Evolutionary conservation across 2,329 filamentous ascomycete species (phyloP).

Genomic region (Cylindrodendrum hubeiense): DNA sequence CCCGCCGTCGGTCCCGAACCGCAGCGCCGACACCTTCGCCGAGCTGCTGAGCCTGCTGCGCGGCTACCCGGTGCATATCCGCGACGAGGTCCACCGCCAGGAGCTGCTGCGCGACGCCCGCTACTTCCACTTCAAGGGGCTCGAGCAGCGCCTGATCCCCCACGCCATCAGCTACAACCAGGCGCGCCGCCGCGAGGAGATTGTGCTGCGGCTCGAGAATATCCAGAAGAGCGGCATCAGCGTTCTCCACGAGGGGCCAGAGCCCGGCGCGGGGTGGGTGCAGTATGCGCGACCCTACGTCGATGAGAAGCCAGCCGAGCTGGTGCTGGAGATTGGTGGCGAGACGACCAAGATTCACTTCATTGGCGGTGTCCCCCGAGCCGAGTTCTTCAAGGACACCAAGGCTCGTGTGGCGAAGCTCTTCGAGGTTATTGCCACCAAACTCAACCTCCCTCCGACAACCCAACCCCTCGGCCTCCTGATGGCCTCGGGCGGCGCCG

Average conservation of each 20-base stretch:
- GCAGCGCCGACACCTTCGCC: conserved; percentile 85
- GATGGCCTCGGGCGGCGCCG: conserved; percentile 73
- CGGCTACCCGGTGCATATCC: conserved; percentile 85
- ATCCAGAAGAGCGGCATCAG: conserved; percentile 88
- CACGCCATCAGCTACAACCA: conserved; percentile 83
- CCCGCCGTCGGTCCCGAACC: conserved; percentile 83
- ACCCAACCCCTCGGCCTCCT: conserved; percentile 73
- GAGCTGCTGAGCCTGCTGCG: conserved; percentile 85
- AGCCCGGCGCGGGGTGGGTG: conserved; percentile 65
- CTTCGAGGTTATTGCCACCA: conserved; percentile 84
- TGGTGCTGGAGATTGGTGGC: conserved; percentile 83
- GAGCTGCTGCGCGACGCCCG: conserved; percentile 86
- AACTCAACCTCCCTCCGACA: conserved; percentile 76
- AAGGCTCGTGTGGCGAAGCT: conserved; percentile 79
- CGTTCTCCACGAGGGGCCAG: conserved; percentile 60
- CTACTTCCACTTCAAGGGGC: conserved; percentile 92
- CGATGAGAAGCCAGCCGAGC: conserved; percentile 79
- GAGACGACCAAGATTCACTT: conserved; percentile 73
- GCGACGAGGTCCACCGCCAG: conserved; percentile 80
- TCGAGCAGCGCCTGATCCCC: conserved; percentile 88
- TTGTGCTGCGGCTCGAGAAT: conserved; percentile 84
- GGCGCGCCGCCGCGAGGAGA: conserved; percentile 76
- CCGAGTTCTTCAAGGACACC: conserved; percentile 79
- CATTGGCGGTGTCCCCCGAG: conserved; percentile 56
- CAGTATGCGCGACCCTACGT: conserved; percentile 87